Evolutionary conservation across 2,329 filamentous ascomycete species (phyloP), one percentile per base, ranked within the genome.

Genomic region (Pestalotiopsis sp.): DNA sequence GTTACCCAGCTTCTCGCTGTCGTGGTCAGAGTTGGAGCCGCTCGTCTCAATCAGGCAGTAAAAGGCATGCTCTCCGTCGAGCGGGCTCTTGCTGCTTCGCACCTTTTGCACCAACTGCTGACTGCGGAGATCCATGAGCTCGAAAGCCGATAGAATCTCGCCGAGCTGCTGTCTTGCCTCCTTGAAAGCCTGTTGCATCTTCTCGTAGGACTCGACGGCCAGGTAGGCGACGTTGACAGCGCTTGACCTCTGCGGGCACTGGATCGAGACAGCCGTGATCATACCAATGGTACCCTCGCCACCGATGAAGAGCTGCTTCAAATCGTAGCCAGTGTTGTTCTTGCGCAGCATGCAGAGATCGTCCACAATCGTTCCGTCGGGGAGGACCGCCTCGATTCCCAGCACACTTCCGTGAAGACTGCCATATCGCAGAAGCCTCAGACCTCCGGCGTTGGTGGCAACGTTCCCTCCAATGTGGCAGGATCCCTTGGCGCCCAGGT

Each of bases 281-380:
- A 98, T 92, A 65, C 96, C 96, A 70, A 98, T 92, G 4, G 96
- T 98, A 26, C 96, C 96, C 80, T 99, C 96, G 39, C 91, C 93
- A 59, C 96, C 96, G 75, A 99, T 97, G 79, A 99, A 98, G 44
- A 92, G 78, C 75, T 90, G 88, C 73, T 84, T 82, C 70, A 89
- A 78, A 78, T 99, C 97, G 81, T 98, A 99, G 35, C 96, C 96
- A 1, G 96, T 99, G 83, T 99, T 99, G 85, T 99, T 98, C 85
- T 99, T 99, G 72, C 96, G 90, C 68, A 99, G 85, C 68, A 88
- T 94, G 73, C 89, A 92, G 39, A 99, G 89, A 74, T 98, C 94
- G 74, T 98, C 90, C 59, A 99, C 86, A 73, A 99, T 88, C 6
- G 94, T 98, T 66, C 96, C 96, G 77, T 99, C 93, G 0, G 96